Evolutionary conservation across 1,139 yeast genomes (phyloP).

Genomic region (Scheffersomyces titani): DNA sequence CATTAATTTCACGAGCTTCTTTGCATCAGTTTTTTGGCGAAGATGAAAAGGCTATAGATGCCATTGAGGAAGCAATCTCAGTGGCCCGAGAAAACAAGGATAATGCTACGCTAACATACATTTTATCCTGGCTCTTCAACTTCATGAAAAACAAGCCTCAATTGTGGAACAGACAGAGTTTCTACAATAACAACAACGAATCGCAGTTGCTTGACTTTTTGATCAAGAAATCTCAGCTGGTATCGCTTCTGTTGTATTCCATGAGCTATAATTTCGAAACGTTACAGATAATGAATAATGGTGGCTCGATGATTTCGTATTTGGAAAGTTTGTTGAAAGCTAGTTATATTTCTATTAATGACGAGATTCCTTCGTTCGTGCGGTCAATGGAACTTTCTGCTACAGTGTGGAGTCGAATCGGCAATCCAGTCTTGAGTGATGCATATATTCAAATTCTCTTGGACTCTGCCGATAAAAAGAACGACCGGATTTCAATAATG

Average conservation of each 20-base stretch:
- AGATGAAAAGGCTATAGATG: slow-evolving; percentile 70
- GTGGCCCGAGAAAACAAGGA: slow-evolving; percentile 89
- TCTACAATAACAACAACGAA: slow-evolving; percentile 43
- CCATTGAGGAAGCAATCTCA: slow-evolving; percentile 84
- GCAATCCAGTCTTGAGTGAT: slow-evolving; percentile 45
- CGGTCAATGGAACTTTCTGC: slow-evolving; percentile 49
- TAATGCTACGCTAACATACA: slow-evolving; percentile 66
- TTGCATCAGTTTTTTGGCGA: slow-evolving; percentile 78
- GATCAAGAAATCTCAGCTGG: slow-evolving; percentile 55
- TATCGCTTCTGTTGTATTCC: slow-evolving; percentile 55
- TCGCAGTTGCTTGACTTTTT: slow-evolving; percentile 67
- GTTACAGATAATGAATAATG: slow-evolving; percentile 50
- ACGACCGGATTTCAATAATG: slow-evolving; percentile 36
- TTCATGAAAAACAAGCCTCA: slow-evolving; percentile 71
- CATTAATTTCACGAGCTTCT: slow-evolving; percentile 75
- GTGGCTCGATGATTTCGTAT: slow-evolving; percentile 44
- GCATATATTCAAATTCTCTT: slow-evolving; percentile 48
- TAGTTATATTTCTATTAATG: slow-evolving; percentile 51
- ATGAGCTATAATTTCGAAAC: slow-evolving; percentile 64
- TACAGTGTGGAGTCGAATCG: slow-evolving; percentile 54
- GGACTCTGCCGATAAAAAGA: slow-evolving; percentile 23
- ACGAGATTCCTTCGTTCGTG: slow-evolving; percentile 32
- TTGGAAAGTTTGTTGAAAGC: slow-evolving; percentile 59
- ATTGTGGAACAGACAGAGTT: slow-evolving; percentile 43
- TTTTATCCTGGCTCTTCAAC: slow-evolving; percentile 78